A percentile compares a stretch with the other conserved stretches of the same genome.
phyloP scores from a whole-genome alignment of 345 rosid species.

The Acer saccharum region DNA sequence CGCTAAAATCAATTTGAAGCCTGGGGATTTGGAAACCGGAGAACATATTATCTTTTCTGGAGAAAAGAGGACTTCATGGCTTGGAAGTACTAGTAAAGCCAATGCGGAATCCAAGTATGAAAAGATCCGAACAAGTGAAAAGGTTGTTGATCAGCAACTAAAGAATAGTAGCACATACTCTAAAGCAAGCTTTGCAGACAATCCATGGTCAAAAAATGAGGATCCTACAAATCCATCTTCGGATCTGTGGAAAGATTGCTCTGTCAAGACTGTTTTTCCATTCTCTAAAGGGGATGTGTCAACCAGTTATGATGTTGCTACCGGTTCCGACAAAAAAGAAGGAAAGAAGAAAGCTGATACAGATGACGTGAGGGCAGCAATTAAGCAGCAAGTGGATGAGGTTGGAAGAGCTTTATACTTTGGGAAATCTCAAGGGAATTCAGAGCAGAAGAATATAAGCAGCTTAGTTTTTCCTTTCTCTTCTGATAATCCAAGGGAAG shows the following conservation, averaged over 20 bases:
- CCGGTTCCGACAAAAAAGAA: slow-evolving; percentile 56
- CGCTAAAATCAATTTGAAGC: slow-evolving; percentile 46
- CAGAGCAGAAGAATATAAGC: slow-evolving; percentile 52
- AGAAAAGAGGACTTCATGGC: slow-evolving; percentile 56
- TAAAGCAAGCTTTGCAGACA: slow-evolving; percentile 37
- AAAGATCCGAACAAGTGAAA: slow-evolving; percentile 38
- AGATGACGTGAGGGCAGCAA: slow-evolving; percentile 53
- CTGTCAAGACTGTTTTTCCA: slow-evolving; percentile 74
- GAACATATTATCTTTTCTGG: slow-evolving; percentile 61
- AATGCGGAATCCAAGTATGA: slow-evolving; percentile 44
- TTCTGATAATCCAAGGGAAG: slow-evolving; percentile 72
- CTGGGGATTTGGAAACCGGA: slow-evolving; percentile 27
- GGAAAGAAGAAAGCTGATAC: slow-evolving; percentile 63
- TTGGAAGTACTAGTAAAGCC: slow-evolving; percentile 54
- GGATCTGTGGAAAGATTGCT: slow-evolving; percentile 72
- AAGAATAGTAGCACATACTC: slow-evolving; percentile 36
- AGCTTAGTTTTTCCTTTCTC: slow-evolving; percentile 54
- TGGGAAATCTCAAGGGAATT: slow-evolving; percentile 58
- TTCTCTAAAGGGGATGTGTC: slow-evolving; percentile 57
- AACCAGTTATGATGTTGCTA: slow-evolving; percentile 41
- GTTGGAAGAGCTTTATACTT: slow-evolving; percentile 78
- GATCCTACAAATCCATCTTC: slow-evolving; percentile 44
- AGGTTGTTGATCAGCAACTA: slow-evolving; percentile 46
- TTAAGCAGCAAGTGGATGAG: slow-evolving; percentile 90
- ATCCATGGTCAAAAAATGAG: slow-evolving; percentile 54